These are phyloP conservation scores for Rhamnella rubrinervis DNA, from an alignment of 331 rosid species.

Conservation along the genomic window DNA sequence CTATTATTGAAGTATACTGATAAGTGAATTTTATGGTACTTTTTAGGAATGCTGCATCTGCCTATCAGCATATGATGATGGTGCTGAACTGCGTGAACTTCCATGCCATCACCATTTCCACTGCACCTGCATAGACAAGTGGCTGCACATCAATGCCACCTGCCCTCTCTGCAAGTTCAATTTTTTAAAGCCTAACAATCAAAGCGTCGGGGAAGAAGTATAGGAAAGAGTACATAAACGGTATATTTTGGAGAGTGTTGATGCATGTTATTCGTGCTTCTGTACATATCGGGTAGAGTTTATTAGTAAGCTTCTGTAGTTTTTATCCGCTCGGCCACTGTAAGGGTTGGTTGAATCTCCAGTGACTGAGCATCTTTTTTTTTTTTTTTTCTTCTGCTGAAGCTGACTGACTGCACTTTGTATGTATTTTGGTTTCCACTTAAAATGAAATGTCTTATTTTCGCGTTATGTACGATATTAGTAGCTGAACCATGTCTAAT, in stretches of 20 bases:
- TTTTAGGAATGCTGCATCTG: slow-evolving; percentile 79
- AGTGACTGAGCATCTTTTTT: too few relatives aligned
- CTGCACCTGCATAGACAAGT: slow-evolving; percentile 75
- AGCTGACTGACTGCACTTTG: too few relatives aligned
- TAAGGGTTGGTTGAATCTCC: too few relatives aligned
- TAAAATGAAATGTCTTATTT: too few relatives aligned
- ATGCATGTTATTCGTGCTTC: neutral
- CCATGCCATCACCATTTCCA: slow-evolving; percentile 92
- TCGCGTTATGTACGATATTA: too few relatives aligned
- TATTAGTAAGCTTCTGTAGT: neutral
- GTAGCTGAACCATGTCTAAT: too few relatives aligned
- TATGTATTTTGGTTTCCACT: too few relatives aligned
- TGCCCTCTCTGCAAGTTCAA: slow-evolving; percentile 91
- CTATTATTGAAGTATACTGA: neutral
- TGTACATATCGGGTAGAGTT: neutral
- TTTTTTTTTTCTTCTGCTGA: too few relatives aligned
- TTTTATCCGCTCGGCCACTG: too few relatives aligned
- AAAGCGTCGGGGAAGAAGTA: slow-evolving; percentile 43
- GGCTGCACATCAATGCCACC: slow-evolving; percentile 76
- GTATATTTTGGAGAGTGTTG: neutral
- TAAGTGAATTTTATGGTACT: slow-evolving; percentile 20
- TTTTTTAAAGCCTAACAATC: slow-evolving; percentile 47
- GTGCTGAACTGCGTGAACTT: slow-evolving; percentile 72
- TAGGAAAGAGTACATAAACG: slow-evolving; percentile 15
- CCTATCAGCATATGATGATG: slow-evolving; percentile 65